Percentiles rank a stretch among this genome's conserved stretches.
Conservation (phyloP, 441 rosid species). For the Corymbia citriodora region DNA sequence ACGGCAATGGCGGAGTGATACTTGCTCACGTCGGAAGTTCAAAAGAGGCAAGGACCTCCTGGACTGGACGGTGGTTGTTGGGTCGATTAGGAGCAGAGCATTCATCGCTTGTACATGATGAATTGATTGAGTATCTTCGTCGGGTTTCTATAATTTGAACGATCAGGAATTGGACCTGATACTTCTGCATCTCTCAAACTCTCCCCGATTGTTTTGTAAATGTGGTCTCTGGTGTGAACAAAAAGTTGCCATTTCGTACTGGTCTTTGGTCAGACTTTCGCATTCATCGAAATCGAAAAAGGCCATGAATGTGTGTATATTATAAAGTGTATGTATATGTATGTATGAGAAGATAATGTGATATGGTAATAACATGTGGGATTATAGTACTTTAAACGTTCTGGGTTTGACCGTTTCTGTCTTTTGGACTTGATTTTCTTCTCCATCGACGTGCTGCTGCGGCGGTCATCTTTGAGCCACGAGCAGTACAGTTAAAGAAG, state of each 20-base stretch:
- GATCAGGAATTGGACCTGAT: not conserved
- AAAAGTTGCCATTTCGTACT: not conserved
- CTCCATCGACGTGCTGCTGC: not conserved
- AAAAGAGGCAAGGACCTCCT: not conserved
- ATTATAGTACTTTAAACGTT: not conserved
- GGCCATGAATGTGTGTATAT: not conserved
- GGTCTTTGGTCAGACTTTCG: not conserved
- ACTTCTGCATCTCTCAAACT: not conserved
- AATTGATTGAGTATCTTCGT: not conserved
- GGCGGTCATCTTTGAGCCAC: not conserved
- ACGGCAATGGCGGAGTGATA: not conserved
- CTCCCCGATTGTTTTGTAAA: not conserved
- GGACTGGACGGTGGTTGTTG: not conserved
- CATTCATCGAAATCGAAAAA: not conserved
- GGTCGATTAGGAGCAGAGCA: not conserved
- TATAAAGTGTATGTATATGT: not conserved
- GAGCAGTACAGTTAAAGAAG: not conserved
- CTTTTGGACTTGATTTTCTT: not conserved
- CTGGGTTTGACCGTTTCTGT: not conserved
- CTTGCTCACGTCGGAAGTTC: not conserved
- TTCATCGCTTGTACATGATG: not conserved
- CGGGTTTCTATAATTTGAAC: not conserved
- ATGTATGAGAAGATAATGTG: not conserved
- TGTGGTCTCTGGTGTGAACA: not conserved
- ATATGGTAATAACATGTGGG: not conserved